Percentiles rank a stretch among this genome's conserved stretches.
These are phyloP conservation scores for Aspergillus homomorphus DNA, from an alignment of 495 filamentous ascomycete genomes.

Conservation along the genomic window DNA sequence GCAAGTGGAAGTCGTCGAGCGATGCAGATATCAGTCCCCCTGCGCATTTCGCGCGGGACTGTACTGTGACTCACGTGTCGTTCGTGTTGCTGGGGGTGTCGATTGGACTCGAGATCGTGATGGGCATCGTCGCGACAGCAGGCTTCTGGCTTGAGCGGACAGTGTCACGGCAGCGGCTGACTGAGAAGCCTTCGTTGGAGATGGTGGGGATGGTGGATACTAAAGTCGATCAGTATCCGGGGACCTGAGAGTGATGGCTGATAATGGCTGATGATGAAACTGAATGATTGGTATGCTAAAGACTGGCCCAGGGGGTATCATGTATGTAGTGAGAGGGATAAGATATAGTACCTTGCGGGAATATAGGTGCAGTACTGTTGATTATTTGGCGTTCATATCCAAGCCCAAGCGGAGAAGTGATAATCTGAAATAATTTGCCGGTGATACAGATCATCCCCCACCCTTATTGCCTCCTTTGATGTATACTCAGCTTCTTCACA, in stretches of 20 bases:
- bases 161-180: conserved; percentile 33
- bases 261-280: too few relatives aligned
- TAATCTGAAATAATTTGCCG: too few relatives aligned
- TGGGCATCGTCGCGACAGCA: conserved; percentile 37
- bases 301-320: too few relatives aligned
- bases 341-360: too few relatives aligned
- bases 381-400: too few relatives aligned
- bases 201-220: conserved; percentile 30
- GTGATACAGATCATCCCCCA: too few relatives aligned
- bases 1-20: conserved; percentile 41
- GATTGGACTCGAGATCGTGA: conserved; percentile 43
- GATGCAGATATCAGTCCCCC: conserved; percentile 19
- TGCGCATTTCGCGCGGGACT: conserved; percentile 43
- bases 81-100: conserved; percentile 42
- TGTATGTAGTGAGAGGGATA: too few relatives aligned
- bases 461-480: too few relatives aligned
- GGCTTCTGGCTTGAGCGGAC: conserved; percentile 41
- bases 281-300: too few relatives aligned
- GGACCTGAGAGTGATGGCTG: conserved; percentile 13
- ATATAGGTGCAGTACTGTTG: too few relatives aligned
- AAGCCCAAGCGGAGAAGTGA: too few relatives aligned
- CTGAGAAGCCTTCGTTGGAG: conserved; percentile 26
- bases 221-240: conserved; percentile 20
- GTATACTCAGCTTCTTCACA: too few relatives aligned
- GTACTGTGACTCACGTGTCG: conserved; percentile 35